Conservation (phyloP, 2,329 filamentous ascomycete species). For the Talaromyces sp. region DNA sequence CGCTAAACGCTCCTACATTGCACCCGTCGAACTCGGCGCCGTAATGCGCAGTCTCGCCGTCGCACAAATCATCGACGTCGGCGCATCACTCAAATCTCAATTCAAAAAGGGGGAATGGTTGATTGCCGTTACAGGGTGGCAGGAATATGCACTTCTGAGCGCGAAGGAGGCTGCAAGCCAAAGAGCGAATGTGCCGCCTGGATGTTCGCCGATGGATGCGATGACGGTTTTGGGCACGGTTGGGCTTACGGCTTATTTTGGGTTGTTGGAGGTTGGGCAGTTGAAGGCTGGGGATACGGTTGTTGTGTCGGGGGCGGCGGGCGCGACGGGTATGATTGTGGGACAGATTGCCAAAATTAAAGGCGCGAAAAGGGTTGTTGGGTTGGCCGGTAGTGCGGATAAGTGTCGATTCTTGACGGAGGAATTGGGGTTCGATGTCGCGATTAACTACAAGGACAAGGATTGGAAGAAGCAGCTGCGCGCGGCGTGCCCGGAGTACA, state of each 20-base stretch:
- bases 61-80: slow-evolving; percentile 58
- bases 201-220: slow-evolving; percentile 58
- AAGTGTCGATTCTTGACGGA: slow-evolving; percentile 66
- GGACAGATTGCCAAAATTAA: slow-evolving; percentile 76
- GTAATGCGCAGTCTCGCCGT: slow-evolving; percentile 66
- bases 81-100: slow-evolving; percentile 42
- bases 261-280: slow-evolving; percentile 66
- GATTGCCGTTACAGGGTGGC: slow-evolving; percentile 59
- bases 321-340: slow-evolving; percentile 72
- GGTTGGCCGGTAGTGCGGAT: slow-evolving; percentile 64
- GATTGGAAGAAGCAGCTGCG: slow-evolving; percentile 62
- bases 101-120: slow-evolving; percentile 50
- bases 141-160: slow-evolving; percentile 61
- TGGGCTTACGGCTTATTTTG: slow-evolving; percentile 74
- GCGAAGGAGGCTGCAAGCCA: slow-evolving; percentile 49
- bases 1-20: slow-evolving; percentile 61
- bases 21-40: slow-evolving; percentile 66
- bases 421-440: slow-evolving; percentile 66
- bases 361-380: slow-evolving; percentile 61
- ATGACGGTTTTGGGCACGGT: slow-evolving; percentile 65
- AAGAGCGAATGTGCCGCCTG: slow-evolving; percentile 45
- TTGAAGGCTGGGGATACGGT: slow-evolving; percentile 70
- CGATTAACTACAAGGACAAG: slow-evolving; percentile 67
- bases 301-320: slow-evolving; percentile 74
- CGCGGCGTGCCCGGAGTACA: slow-evolving; percentile 58